Base-by-base conservation (phyloP, 2,329 filamentous ascomycete species). In the Colletotrichum lini region DNA sequence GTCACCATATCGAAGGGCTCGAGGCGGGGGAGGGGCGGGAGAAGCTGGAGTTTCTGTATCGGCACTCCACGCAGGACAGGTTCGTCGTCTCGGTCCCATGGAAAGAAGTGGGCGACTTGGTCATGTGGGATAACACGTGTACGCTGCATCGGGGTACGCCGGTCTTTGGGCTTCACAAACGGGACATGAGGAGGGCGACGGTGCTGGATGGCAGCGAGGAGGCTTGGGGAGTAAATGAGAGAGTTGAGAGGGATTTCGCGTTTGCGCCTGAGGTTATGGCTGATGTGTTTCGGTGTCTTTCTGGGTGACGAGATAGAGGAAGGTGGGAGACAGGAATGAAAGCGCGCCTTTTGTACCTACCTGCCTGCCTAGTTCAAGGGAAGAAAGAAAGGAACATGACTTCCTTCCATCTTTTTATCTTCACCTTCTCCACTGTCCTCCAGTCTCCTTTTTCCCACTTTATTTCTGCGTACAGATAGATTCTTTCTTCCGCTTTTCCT, bases 81-180 rank as follows among this genome's bases (percentile, higher is more conserved):
- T 87, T 87, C 73, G 76, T 82, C 0, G 69, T 85, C 9, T 81
- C 79, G 7, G 81, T 89, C 4, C 76, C 80, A 50, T 91, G 88
- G 88, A 73, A 84, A 38, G 76, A 83, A 9, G 75, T 79, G 0
- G 83, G 86, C 0, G 89, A 90, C 75, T 57, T 90, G 67, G 77
- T 90, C 18, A 82, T 88, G 21, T 91, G 89, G 89, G 89, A 91
- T 74, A 91, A 91, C 76, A 86, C 86, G 0, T 84, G 82, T 59
- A 85, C 87, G 18, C 83, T 90, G 82, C 88, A 91, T 77, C 78
- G 87, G 7, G 80, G 81, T 1, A 88, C 88, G 0, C 76, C 77
- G 0, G 89, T 87, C 70, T 82, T 83, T 72, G 84, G 85, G 0
- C 84, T 82, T 74, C 86, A 82, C 75, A 80, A 76, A 70, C 79